A percentile compares a stretch with the other conserved stretches of the same genome.
Conservation (phyloP, 352 stramenopile species). For the Globisporangium orthogonon region DNA sequence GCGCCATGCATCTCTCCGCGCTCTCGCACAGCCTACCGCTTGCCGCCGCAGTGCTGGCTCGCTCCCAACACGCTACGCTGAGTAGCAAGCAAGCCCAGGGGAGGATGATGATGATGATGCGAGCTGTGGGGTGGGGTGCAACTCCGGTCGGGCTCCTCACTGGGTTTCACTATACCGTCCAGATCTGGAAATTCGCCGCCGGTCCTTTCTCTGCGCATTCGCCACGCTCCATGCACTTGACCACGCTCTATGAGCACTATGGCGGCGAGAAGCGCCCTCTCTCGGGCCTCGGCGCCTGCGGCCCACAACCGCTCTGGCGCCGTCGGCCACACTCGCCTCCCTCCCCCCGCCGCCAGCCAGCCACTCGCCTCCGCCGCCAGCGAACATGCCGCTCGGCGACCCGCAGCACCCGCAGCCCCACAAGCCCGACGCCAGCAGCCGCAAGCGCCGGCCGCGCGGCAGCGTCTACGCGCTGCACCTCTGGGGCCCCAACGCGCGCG, state of each 20-base stretch:
- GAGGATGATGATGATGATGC: no score
- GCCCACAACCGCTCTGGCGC: background rate
- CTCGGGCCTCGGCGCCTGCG: no score
- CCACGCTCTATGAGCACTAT: background rate
- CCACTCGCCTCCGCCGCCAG: background rate
- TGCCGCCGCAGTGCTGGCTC: background rate
- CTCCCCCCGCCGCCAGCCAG: background rate
- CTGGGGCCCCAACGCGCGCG: constrained; percentile 27
- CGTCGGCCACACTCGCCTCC: background rate
- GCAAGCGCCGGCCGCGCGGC: constrained; percentile 13
- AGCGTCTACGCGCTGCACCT: constrained; percentile 32
- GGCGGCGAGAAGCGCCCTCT: background rate
- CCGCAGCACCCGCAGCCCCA: background rate
- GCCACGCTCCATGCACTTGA: background rate
- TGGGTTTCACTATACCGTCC: background rate
- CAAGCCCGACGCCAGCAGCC: background rate
- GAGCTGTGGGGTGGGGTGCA: background rate
- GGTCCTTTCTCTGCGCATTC: no score
- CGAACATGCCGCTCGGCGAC: constrained; percentile 2
- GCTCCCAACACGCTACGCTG: background rate
- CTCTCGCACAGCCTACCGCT: background rate
- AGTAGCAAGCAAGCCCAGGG: background rate
- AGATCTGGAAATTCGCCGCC: background rate
- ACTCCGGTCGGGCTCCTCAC: background rate
- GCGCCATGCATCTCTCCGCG: background rate